phyloP scores from a whole-genome alignment of 257 asterid species.

The Salvia miltiorrhiza region DNA sequence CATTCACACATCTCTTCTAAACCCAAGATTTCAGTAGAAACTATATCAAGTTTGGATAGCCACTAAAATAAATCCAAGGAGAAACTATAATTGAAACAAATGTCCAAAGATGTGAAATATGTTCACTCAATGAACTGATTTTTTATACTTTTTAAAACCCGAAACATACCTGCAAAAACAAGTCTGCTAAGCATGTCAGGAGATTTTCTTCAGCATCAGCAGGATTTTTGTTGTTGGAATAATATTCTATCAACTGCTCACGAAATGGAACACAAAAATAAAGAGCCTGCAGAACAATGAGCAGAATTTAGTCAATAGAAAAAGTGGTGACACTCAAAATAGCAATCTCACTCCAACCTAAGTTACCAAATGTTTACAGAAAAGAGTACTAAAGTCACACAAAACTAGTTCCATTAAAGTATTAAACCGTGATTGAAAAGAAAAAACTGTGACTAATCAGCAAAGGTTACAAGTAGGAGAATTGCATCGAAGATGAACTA shows the following conservation, averaged over 20 bases:
- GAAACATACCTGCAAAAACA: constrained; percentile 68
- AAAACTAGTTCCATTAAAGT: neutral
- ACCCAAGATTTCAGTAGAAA: neutral
- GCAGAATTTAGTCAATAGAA: neutral
- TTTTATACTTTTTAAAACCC: neutral
- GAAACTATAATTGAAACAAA: constrained; percentile 4
- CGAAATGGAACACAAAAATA: constrained; percentile 95
- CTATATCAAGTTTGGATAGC: neutral
- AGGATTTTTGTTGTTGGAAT: constrained; percentile 61
- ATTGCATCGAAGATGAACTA: neutral
- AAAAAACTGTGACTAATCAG: neutral
- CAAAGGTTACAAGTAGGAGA: neutral
- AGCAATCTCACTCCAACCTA: constrained; percentile 7
- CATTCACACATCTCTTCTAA: constrained; percentile 1
- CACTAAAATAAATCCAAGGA: neutral
- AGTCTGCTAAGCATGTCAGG: constrained; percentile 84
- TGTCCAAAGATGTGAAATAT: constrained; percentile 4
- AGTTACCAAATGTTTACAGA: neutral
- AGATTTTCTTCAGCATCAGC: constrained; percentile 87
- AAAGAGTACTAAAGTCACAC: neutral
- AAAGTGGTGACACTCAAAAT: neutral
- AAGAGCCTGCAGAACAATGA: constrained; percentile 66
- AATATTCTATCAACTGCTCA: constrained; percentile 81
- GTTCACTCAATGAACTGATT: neutral
- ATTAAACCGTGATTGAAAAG: neutral